phyloP scores from a whole-genome alignment of 2,329 filamentous ascomycete genomes.

The Sclerotinia nivalis region DNA sequence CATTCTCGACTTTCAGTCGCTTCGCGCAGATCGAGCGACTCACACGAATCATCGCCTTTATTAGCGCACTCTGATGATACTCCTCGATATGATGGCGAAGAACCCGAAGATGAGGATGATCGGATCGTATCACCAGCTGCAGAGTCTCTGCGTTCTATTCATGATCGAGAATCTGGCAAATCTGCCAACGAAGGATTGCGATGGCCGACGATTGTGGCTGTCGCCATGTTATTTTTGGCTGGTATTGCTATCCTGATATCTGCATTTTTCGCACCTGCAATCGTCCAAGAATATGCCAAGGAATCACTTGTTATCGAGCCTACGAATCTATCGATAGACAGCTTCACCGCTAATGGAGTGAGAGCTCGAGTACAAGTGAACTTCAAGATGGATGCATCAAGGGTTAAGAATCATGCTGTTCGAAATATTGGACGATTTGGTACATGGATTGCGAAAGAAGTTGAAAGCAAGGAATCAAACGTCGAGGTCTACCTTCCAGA shows the following conservation, averaged over 20 bases:
- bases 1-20: constrained; percentile 10
- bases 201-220: constrained; percentile 79
- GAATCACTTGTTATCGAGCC: constrained; percentile 80
- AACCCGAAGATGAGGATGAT: constrained; percentile 30
- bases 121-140: constrained; percentile 40
- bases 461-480: constrained; percentile 71
- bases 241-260: constrained; percentile 71
- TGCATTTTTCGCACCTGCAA: constrained; percentile 78
- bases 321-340: constrained; percentile 80
- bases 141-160: constrained; percentile 42
- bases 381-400: constrained; percentile 75
- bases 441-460: constrained; percentile 76
- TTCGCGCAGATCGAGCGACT: background rate
- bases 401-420: constrained; percentile 69
- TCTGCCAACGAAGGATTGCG: constrained; percentile 47
- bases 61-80: constrained; percentile 38
- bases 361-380: constrained; percentile 78
- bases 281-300: constrained; percentile 83
- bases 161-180: constrained; percentile 37
- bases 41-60: constrained; percentile 42
- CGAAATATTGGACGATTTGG: constrained; percentile 74
- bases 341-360: constrained; percentile 77
- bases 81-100: constrained; percentile 39
- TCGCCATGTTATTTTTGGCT: constrained; percentile 62
- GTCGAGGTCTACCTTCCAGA: constrained; percentile 81